Conservation (phyloP, 257 asterid species). For the Capsicum rhomboideum region DNA sequence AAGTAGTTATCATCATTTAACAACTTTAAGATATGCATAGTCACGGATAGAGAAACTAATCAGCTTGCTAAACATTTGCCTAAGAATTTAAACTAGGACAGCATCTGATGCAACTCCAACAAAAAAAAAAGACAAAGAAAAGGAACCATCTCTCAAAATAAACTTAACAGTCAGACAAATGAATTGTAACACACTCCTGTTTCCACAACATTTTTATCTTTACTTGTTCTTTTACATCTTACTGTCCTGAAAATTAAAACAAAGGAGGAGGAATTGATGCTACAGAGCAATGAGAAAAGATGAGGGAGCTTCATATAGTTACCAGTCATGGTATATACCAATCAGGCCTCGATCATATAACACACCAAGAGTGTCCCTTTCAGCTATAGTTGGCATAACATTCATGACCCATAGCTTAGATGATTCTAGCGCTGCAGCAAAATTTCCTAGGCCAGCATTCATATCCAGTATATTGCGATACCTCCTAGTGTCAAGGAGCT, state of each 20-base stretch:
- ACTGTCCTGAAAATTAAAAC: background rate
- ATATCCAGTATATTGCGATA: constrained; percentile 40
- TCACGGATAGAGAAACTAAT: background rate
- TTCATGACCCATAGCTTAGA: constrained; percentile 41
- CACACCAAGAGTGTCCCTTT: constrained; percentile 28
- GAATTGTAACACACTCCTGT: background rate
- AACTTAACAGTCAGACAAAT: background rate
- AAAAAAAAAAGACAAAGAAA: background rate
- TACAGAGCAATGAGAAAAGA: background rate
- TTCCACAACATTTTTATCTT: background rate
- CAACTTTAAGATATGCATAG: background rate
- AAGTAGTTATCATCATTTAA: background rate
- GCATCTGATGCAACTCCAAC: background rate
- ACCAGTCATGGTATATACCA: constrained; percentile 44
- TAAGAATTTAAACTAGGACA: background rate
- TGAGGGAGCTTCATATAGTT: background rate
- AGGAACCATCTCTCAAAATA: background rate
- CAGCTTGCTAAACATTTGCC: background rate
- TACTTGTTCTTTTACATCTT: background rate
- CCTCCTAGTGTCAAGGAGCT: constrained; percentile 21
- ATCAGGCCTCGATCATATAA: constrained; percentile 37
- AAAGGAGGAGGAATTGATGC: background rate
- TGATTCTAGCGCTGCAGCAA: constrained; percentile 33
- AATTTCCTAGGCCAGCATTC: constrained; percentile 46
- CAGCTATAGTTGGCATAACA: constrained; percentile 36